Percentiles rank a stretch among this genome's conserved stretches.
These are phyloP conservation scores for Manihot esculenta DNA, from an alignment of 441 rosid genomes.

Conservation along the genomic window DNA sequence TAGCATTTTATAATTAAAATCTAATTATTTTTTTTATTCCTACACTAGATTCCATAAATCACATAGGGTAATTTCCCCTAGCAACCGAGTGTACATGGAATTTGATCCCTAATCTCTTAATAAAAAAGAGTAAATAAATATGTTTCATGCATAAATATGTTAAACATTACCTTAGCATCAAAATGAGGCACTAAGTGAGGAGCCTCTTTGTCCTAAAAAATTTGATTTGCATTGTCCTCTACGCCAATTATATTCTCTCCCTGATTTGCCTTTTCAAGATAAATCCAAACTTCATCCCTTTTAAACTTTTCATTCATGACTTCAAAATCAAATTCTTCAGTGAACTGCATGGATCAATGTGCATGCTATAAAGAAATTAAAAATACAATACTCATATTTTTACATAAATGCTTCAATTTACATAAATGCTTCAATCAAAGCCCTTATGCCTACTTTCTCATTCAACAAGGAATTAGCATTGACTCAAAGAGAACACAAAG, in stretches of 20 bases:
- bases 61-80: background rate
- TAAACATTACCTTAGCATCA: slow-evolving; percentile 32
- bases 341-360: slow-evolving; percentile 34
- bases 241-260: slow-evolving; percentile 27
- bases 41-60: background rate
- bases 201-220: slow-evolving; percentile 24
- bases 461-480: too few species aligned
- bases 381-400: too few species aligned
- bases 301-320: slow-evolving; percentile 71
- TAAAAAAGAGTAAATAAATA: background rate
- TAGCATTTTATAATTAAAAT: too few species aligned
- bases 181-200: slow-evolving; percentile 8
- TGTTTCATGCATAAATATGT: background rate
- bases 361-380: too few species aligned
- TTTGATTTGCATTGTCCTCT: slow-evolving; percentile 28
- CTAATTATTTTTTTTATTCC: too few species aligned
- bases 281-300: slow-evolving; percentile 61
- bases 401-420: too few species aligned
- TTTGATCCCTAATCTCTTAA: background rate
- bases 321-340: slow-evolving; percentile 74
- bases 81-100: background rate
- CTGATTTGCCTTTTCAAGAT: slow-evolving; percentile 53
- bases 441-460: too few species aligned
- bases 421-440: too few species aligned
- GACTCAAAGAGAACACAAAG: too few species aligned